These are phyloP conservation scores for Henningerozyma blattae DNA, from an alignment of 805 yeast genomes.

Conservation along the genomic window DNA sequence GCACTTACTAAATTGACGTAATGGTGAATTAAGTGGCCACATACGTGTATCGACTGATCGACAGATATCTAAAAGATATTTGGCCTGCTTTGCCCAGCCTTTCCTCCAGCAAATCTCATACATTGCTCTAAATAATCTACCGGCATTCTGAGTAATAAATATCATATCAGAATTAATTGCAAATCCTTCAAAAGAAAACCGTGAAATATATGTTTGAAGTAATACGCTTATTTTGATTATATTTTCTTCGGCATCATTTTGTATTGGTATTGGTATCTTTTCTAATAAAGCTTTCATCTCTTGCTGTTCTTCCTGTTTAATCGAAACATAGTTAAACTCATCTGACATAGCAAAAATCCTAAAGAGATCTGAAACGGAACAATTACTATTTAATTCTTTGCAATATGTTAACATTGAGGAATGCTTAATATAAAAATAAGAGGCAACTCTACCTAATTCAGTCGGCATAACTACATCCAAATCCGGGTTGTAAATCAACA, in stretches of 20 bases:
- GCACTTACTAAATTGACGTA: slow-evolving; percentile 68
- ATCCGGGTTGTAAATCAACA: slow-evolving; percentile 44
- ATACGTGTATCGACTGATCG: slow-evolving; percentile 70
- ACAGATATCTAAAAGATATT: slow-evolving; percentile 47
- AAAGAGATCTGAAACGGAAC: slow-evolving; percentile 61
- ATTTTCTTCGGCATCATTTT: slow-evolving; percentile 58
- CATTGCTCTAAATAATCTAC: slow-evolving; percentile 76
- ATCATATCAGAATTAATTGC: slow-evolving; percentile 90
- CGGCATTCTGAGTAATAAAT: slow-evolving; percentile 86
- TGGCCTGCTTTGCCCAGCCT: slow-evolving; percentile 59
- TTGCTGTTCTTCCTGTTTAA: slow-evolving; percentile 71
- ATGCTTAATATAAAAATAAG: slow-evolving; percentile 73
- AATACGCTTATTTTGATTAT: slow-evolving; percentile 68
- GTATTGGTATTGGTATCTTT: slow-evolving; percentile 76
- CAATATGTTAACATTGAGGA: slow-evolving; percentile 61
- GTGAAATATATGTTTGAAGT: slow-evolving; percentile 78
- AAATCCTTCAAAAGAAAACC: slow-evolving; percentile 68
- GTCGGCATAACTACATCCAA: slow-evolving; percentile 42
- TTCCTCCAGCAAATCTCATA: slow-evolving; percentile 62
- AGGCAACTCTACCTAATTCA: slow-evolving; percentile 72
- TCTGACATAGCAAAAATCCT: slow-evolving; percentile 68
- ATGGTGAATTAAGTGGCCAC: slow-evolving; percentile 81
- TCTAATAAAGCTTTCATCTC: slow-evolving; percentile 63
- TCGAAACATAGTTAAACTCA: slow-evolving; percentile 75
- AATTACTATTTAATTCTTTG: slow-evolving; percentile 48